Evolutionary conservation across 805 yeast species (phyloP), one percentile per base, ranked within the genome.

Genomic region (Candida caryicola): DNA sequence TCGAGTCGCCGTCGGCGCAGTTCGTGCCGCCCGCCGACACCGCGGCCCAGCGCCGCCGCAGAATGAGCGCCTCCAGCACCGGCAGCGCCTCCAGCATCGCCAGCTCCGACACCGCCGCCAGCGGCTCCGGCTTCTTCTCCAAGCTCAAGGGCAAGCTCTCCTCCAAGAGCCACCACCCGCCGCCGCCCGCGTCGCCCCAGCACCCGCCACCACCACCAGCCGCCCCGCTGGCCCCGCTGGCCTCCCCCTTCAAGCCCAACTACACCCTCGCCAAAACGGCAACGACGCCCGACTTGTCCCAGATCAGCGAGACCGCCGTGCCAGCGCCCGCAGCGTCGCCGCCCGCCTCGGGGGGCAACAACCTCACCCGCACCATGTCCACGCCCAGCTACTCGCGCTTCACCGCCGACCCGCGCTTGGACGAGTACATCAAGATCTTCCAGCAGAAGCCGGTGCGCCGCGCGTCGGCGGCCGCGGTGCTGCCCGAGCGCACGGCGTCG

Each of bases 391-490:
- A 16, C 23, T 21, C 35, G 3, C 14, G 23, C 13, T 37, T 28
- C 9, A 28, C 23, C 10, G 23, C 38, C 15, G 71, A 66, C 37
- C 70, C 70, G 3, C 48, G 62, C 33, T 45, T 68, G 23, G 63
- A 58, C 14, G 69, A 65, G 27, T 68, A 64, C 35, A 55, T 67
- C 34, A 58, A 54, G 29, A 60, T 64, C 38, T 68, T 60, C 43
- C 46, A 49, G 19, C 60, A 54, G 41, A 52, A 52, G 17, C 54
- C 51, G 23, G 31, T 46, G 14, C 46, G 59, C 4, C 34, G 51
- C 19, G 38, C 49, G n/a, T 29, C 18, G 19, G 15, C 29, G 8
- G 13, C 40, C 32, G 36, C 53, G 23, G 41, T 45, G 16, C 44
- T 41, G 4, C 33, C 43, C 12, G 37, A 28, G 9, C 34, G 21